Evolutionary conservation across 495 filamentous ascomycete species (phyloP).

Genomic region (Sordaria brevicollis): DNA sequence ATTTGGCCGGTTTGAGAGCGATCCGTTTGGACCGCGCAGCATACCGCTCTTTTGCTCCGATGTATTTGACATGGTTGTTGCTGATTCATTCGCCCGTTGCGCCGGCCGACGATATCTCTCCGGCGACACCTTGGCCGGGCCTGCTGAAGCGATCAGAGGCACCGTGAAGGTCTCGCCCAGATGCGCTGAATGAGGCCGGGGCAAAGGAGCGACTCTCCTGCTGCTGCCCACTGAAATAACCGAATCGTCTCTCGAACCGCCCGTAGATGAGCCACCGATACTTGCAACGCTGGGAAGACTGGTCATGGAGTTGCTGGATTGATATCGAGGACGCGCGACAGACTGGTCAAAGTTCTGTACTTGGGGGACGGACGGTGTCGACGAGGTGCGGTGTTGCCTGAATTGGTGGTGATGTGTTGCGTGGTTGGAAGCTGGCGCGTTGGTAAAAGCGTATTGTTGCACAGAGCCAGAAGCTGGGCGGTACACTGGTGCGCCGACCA

Average conservation of each 20-base stretch:
- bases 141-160: slow-evolving; percentile 25
- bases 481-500: slow-evolving; percentile 47
- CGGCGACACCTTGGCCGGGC: slow-evolving; percentile 33
- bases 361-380: slow-evolving; percentile 51
- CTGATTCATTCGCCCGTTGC: slow-evolving; percentile 31
- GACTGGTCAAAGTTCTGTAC: slow-evolving; percentile 38
- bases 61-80: slow-evolving; percentile 7
- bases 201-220: slow-evolving; percentile 12
- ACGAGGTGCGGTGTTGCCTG: slow-evolving; percentile 56
- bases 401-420: slow-evolving; percentile 53
- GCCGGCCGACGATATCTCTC: slow-evolving; percentile 45
- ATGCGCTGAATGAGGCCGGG: slow-evolving; percentile 24
- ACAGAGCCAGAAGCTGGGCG: slow-evolving; percentile 60
- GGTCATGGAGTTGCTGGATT: slow-evolving; percentile 48
- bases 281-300: slow-evolving; percentile 23
- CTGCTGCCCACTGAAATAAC: slow-evolving; percentile 14
- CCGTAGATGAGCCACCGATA: slow-evolving; percentile 3
- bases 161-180: slow-evolving; percentile 21
- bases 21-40: slow-evolving; percentile 19
- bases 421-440: slow-evolving; percentile 56
- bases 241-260: slow-evolving; percentile 24
- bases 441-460: slow-evolving; percentile 79
- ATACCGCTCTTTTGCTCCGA: slow-evolving; percentile 17
- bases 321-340: slow-evolving; percentile 44
- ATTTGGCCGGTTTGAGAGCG: slow-evolving; percentile 29